phyloP scores from a whole-genome alignment of 2,329 filamentous ascomycete genomes.

The Ascosphaera acerosa region DNA sequence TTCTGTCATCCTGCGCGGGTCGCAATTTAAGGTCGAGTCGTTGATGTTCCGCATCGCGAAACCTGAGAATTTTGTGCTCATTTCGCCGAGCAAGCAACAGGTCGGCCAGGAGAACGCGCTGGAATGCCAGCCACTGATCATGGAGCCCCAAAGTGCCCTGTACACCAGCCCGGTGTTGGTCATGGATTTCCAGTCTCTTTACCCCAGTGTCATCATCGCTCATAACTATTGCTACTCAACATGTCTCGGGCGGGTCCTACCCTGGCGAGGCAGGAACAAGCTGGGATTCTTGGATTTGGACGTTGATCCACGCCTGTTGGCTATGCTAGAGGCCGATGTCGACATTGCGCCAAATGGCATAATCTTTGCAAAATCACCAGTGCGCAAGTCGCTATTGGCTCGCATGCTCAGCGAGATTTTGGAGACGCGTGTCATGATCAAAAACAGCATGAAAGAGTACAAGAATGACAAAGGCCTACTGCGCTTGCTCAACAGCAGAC shows the following conservation, averaged over 20 bases:
- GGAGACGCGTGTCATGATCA: conserved; percentile 93
- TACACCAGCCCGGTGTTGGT: conserved; percentile 78
- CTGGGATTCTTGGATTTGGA: conserved; percentile 84
- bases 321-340: conserved; percentile 57
- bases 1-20: conserved; percentile 81
- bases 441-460: conserved; percentile 84
- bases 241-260: conserved; percentile 60
- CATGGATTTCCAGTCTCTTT: conserved; percentile 85
- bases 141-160: conserved; percentile 91
- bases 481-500: conserved; percentile 71
- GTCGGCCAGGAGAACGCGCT: conserved; percentile 84
- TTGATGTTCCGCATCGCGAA: conserved; percentile 98
- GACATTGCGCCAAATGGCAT: conserved; percentile 92
- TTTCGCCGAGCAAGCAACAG: conserved; percentile 76
- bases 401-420: conserved; percentile 95
- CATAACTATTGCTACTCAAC: conserved; percentile 99
- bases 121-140: conserved; percentile 81
- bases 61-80: conserved; percentile 74
- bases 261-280: conserved; percentile 79
- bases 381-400: conserved; percentile 72
- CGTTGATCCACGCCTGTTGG: conserved; percentile 47
- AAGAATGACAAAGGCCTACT: conserved; percentile 71
- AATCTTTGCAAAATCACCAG: conserved; percentile 69
- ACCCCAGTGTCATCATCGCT: conserved; percentile 95
- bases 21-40: conserved; percentile 95